Evolutionary conservation across 202 grass and related monocot genomes (phyloP), one percentile per base, ranked within the genome.

Genomic region (Eragrostis tef): DNA sequence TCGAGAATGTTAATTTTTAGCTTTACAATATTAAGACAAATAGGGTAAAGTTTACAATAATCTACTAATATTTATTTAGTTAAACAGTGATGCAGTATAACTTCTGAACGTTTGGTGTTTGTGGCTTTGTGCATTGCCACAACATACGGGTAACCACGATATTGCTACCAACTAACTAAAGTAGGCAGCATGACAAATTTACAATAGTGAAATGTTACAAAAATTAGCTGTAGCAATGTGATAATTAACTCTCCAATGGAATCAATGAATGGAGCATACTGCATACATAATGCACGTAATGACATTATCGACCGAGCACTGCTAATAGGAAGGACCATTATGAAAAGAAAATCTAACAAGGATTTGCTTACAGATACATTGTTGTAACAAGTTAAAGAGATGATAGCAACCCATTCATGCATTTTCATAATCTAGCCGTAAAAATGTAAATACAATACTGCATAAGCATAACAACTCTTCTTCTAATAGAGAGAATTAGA

Each of bases 241-340:
- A 64, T 25, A 31, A 84, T 69, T 48, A 41, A 78, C 26, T 70
- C 17, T 77, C 75, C 29, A 54, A 26, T 49, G 59, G 43, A 70
- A 41, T 58, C 24, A 75, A 20, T 58, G 6, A 50, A 57, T 11
- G 9, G 24, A 5, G 0, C 13, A 13, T 57, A 24, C n/a, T n/a
- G n/a, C n/a, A n/a, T n/a, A n/a, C n/a, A n/a, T n/a, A n/a, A n/a
- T n/a, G n/a, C n/a, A n/a, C n/a, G n/a, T n/a, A n/a, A n/a, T n/a
- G n/a, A n/a, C n/a, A n/a, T n/a, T n/a, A n/a, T n/a, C n/a, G n/a
- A n/a, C n/a, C n/a, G n/a, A n/a, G n/a, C n/a, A n/a, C n/a, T n/a
- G n/a, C n/a, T n/a, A n/a, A n/a, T n/a, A n/a, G n/a, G n/a, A n/a
- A n/a, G n/a, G n/a, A n/a, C n/a, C n/a, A n/a, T n/a, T n/a, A n/a